Conservation (phyloP, 495 filamentous ascomycete genomes). For the Acidiella bohemica region DNA sequence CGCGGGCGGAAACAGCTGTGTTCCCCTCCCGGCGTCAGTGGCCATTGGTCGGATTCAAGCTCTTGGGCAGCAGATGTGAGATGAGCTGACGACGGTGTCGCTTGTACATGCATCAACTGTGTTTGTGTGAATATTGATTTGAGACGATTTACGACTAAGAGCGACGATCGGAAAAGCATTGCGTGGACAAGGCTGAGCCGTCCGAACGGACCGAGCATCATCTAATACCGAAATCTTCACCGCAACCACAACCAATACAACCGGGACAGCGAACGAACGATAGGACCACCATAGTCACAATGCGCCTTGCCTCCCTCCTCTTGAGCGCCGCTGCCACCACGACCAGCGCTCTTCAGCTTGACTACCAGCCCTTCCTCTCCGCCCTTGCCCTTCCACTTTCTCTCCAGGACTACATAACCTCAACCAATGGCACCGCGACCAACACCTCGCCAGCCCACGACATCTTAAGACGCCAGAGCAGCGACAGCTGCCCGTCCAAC, state of each 20-base stretch:
- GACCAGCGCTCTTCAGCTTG: slow-evolving; percentile 1
- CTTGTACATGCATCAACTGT: too few relatives aligned
- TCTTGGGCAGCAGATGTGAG: too few relatives aligned
- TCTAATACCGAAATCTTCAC: neutral
- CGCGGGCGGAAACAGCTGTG: too few relatives aligned
- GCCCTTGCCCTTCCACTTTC: too few relatives aligned
- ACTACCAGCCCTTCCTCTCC: slow-evolving; percentile 9
- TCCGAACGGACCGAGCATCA: too few relatives aligned
- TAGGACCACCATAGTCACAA: neutral
- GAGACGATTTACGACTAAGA: too few relatives aligned
- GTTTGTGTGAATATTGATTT: too few relatives aligned
- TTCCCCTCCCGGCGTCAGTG: too few relatives aligned
- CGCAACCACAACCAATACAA: neutral
- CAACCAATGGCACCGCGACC: neutral
- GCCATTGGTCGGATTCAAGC: too few relatives aligned
- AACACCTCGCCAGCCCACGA: neutral
- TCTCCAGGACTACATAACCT: slow-evolving; percentile 1
- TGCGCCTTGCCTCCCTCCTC: neutral
- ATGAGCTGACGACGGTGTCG: too few relatives aligned
- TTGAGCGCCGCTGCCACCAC: neutral
- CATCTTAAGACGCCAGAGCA: slow-evolving; percentile 1
- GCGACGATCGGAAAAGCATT: too few relatives aligned
- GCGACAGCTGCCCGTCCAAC: slow-evolving; percentile 33
- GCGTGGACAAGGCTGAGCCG: too few relatives aligned
- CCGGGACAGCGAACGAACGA: neutral